Conservation (phyloP, 768 basidiomycete genomes). For the Russula olivacea region DNA sequence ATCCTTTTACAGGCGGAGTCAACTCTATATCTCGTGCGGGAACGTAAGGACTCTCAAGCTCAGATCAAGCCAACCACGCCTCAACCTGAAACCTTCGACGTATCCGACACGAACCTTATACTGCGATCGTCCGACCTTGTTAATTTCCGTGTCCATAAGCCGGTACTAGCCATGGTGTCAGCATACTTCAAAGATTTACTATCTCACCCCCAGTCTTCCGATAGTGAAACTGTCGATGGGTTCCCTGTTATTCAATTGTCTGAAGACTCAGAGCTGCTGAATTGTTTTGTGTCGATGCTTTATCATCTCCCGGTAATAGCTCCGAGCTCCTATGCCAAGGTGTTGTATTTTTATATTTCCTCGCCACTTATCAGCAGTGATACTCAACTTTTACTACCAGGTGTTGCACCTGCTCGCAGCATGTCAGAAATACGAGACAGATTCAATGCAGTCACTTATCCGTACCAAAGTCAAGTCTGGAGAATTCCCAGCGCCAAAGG, state of each 20-base stretch:
- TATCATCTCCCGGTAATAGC: neutral
- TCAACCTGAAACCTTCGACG: neutral
- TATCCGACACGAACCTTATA: neutral
- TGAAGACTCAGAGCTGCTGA: conserved; percentile 4
- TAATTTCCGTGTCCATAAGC: conserved; percentile 18
- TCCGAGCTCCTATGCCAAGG: neutral
- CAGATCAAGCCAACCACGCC: neutral
- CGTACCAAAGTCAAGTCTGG: neutral
- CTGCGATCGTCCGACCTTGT: conserved; percentile 6
- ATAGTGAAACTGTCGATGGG: neutral
- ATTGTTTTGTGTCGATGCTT: conserved; percentile 10
- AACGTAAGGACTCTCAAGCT: neutral
- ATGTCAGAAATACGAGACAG: neutral
- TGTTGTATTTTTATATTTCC: too few relatives aligned
- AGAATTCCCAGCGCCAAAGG: neutral
- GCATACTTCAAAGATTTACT: conserved; percentile 17
- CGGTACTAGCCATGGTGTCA: neutral
- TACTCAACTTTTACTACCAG: too few relatives aligned
- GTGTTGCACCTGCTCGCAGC: neutral
- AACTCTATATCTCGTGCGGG: neutral
- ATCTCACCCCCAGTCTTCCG: conserved; percentile 10
- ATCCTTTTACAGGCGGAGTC: conserved; percentile 3
- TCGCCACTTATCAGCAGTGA: too few relatives aligned
- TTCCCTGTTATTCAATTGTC: conserved; percentile 3
- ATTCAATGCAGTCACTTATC: neutral